Evolutionary conservation across 108 stramenopile species (phyloP), one percentile per base, ranked within the genome.

Genomic region (Fistulifera solaris): DNA sequence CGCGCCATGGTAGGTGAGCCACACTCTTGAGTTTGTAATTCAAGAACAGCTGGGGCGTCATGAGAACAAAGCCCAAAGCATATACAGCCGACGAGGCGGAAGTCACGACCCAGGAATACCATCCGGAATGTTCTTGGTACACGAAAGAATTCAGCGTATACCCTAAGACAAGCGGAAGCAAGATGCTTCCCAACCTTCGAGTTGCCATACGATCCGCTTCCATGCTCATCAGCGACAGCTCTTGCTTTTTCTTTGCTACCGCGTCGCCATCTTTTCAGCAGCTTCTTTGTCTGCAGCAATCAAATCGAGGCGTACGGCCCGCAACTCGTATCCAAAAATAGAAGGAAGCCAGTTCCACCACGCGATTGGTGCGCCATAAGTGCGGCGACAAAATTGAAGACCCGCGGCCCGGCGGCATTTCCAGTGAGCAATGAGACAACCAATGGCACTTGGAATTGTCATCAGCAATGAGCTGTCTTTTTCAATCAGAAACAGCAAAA

Each of bases 41-140:
- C 43, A 94, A 56, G 52, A 89, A 87, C n/a, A 94, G 65, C 59
- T 92, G 89, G 19, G 94, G 94, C 5, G 85, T 87, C 89, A 92
- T 91, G 15, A 92, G 66, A 19, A 83, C 84, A 67, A 95, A 90
- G 28, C 89, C 89, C 19, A 91, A 59, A 11, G 82, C 85, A 51
- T 83, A 90, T 7, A 93, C 88, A 14, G 79, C 85, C 19, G 82
- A 80, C 16, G 83, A 83, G n/a, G 85, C 83, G 10, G 91, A 77
- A 40, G 82, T 83, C 28, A 96, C 73, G 16, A 90, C 63, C 93
- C 93, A 96, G 24, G 80, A 82, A 63, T 91, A 94, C 95, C 95
- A 96, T 3, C 85, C 78, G 17, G 59, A 44, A 41, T 94, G 87
- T 35, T 74, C 67, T 51, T 90, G 83, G 16, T 63, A 69, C 15